phyloP scores from a whole-genome alignment of 2,329 filamentous ascomycete species.

The Truncatella angustata region DNA sequence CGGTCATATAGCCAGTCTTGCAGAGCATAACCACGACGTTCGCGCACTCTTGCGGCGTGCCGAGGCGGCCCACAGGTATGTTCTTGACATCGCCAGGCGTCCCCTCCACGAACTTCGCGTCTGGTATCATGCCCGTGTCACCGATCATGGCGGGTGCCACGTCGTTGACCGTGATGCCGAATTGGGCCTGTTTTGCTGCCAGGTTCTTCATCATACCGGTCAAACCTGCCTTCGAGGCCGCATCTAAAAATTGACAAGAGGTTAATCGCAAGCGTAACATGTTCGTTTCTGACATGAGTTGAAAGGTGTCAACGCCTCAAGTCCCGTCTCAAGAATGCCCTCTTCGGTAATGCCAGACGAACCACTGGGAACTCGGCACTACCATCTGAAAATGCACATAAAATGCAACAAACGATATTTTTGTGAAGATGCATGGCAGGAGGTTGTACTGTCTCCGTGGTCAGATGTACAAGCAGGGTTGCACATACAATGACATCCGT shows the following conservation, averaged over 20 bases:
- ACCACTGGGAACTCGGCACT: too few species aligned
- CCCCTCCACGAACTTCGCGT: constrained; percentile 46
- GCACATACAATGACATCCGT: constrained; percentile 49
- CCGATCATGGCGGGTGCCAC: constrained; percentile 70
- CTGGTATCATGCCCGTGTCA: constrained; percentile 61
- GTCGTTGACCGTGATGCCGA: constrained; percentile 65
- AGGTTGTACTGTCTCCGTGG: too few species aligned
- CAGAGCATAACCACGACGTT: constrained; percentile 60
- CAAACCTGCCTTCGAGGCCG: constrained; percentile 61
- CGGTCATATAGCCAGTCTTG: constrained; percentile 59
- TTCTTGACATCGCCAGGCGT: constrained; percentile 58
- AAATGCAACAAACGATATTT: too few species aligned
- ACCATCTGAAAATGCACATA: too few species aligned
- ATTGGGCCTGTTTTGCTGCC: constrained; percentile 54
- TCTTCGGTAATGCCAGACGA: too few species aligned
- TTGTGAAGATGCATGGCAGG: too few species aligned
- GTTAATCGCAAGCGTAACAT: neutral
- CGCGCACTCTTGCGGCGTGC: constrained; percentile 57
- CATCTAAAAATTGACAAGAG: constrained; percentile 19
- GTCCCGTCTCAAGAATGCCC: too few species aligned
- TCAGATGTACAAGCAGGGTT: neutral
- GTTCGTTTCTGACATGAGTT: neutral
- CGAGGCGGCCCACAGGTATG: constrained; percentile 58
- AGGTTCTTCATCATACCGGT: constrained; percentile 66
- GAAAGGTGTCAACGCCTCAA: neutral